Conservation (phyloP, 2,329 filamentous ascomycete genomes). For the Stemphylium vesicarium region DNA sequence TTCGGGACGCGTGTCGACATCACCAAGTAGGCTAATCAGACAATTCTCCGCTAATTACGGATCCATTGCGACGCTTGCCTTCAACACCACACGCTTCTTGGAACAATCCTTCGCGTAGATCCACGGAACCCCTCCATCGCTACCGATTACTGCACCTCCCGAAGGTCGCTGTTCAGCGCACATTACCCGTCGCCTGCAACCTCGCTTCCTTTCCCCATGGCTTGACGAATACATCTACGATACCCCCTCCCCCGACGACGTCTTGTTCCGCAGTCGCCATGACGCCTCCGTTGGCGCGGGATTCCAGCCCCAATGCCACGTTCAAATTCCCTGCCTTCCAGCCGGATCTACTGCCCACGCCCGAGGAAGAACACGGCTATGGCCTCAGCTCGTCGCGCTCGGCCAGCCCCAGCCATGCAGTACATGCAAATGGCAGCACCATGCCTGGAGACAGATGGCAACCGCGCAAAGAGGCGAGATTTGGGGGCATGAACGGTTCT, state of each 20-base stretch:
- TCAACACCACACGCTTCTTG: constrained; percentile 19
- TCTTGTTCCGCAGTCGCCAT: constrained; percentile 31
- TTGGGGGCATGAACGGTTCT: constrained; percentile 52
- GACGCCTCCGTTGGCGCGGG: constrained; percentile 37
- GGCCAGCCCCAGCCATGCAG: constrained; percentile 36
- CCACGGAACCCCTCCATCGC: constrained; percentile 3
- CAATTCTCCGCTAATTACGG: constrained; percentile 26
- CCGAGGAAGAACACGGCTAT: constrained; percentile 43
- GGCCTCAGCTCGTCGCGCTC: constrained; percentile 44
- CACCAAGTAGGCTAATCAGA: constrained; percentile 18
- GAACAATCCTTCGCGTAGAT: constrained; percentile 6
- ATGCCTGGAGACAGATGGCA: constrained; percentile 65
- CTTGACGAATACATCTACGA: constrained; percentile 33
- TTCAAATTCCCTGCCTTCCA: constrained; percentile 56
- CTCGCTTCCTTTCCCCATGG: constrained; percentile 33
- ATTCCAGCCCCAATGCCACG: constrained; percentile 43
- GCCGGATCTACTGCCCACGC: constrained; percentile 49
- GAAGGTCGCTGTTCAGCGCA: constrained; percentile 5
- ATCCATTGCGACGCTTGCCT: constrained; percentile 24
- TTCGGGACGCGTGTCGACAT: constrained; percentile 32
- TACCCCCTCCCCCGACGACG: constrained; percentile 14
- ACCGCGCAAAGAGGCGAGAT: constrained; percentile 61
- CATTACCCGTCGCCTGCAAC: neutral
- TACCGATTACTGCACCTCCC: constrained; percentile 1
- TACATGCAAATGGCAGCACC: constrained; percentile 36